Base-by-base conservation (phyloP, 768 basidiomycete species). In the Tylopilus sp. region DNA sequence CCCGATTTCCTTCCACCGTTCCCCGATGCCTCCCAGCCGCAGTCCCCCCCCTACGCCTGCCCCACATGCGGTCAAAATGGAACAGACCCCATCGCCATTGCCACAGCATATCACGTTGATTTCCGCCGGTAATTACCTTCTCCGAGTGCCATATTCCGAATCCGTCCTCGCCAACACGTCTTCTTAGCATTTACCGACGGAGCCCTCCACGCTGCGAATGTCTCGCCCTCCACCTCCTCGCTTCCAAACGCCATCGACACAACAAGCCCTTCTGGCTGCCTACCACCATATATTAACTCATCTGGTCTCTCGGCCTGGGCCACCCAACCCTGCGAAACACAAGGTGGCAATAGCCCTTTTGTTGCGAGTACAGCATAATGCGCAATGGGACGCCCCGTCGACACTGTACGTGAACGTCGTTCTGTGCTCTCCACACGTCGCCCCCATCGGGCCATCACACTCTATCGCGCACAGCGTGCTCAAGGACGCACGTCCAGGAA, bases 251-350 rank as follows among this genome's bases (percentile, higher is more conserved):
- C 81, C 84, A 0, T 80, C 80, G 57, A 78, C 79, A 8, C 84
- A 87, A 56, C 85, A 78, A 3, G 76, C 87, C 1, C 78, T 90
- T 28, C 66, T 87, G 38, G 72, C 75, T 14, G 88, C 86, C 6
- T 90, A 88, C 62, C 89, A 88, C 57, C 84, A 90, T 58, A 85
- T 89, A 54, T 77, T 89, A 45, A 89, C 85, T 0, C 82, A 89
- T 58, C 85, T 85, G 1, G 79, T 84, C 0, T 72, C 82, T 1
- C 65, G 76, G 48, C 72, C 76, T 0, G 73, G 74, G 6, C 60
- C 79, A 11, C 71, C 81, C 4, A 87, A 82, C 48, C 82, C 84
- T 28, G 71, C 82, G 6, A 79, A 86, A 40, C 88, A 91, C 71
- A 84, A 82, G 62, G 83, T 90, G n/a, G 84, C 86, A 5, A 82